Evolutionary conservation across 106 monocot genomes (phyloP), one percentile per base, ranked within the genome.

Genomic region (Acorus gramineus): DNA sequence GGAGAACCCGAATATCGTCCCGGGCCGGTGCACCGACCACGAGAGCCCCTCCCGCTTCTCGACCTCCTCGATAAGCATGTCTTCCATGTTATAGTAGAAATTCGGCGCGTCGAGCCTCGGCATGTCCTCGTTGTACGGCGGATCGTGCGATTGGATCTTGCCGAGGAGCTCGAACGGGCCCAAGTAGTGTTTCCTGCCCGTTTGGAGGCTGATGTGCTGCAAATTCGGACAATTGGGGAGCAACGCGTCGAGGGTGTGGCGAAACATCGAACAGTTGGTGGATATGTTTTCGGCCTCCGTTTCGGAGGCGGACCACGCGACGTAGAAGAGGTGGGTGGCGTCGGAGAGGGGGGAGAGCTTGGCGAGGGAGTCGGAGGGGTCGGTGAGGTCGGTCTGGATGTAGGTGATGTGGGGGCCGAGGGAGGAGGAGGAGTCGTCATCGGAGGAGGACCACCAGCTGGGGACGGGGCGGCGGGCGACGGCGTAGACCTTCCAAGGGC

Each of bases 291-390:
- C 83, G 42, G 44, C 51, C 74, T 96, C 96, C n/a, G 84, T 73
- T 9, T 60, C 60, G 7, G 61, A 71, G 46, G 7, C 4, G 12
- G 66, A 5, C 87, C 85, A 91, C 7, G 85, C 66, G 49, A 71
- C 81, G 67, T 87, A 92, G 79, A 92, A 92, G 56, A 87, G 7
- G 74, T 89, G 89, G 60, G 89, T 98, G 70, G 91, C 69, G 75
- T 91, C 87, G 60, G 77, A 47, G 65, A 98, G 80, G 2, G 81
- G 75, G 70, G 87, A 78, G 73, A 98, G 87, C 67, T 83, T 87
- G 51, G 66, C 76, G 3, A 61, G 45, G 49, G 81, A 62, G 47
- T 87, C 85, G 28, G 14, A 70, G 50, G 76, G 55, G 70, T 88
- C 79, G 50, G 85, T 78, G 50, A 78, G 49, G 53, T 78, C 85